Evolutionary conservation across 257 asterid species (phyloP), one percentile per base, ranked within the genome.

Genomic region (Solanum appendiculatum): DNA sequence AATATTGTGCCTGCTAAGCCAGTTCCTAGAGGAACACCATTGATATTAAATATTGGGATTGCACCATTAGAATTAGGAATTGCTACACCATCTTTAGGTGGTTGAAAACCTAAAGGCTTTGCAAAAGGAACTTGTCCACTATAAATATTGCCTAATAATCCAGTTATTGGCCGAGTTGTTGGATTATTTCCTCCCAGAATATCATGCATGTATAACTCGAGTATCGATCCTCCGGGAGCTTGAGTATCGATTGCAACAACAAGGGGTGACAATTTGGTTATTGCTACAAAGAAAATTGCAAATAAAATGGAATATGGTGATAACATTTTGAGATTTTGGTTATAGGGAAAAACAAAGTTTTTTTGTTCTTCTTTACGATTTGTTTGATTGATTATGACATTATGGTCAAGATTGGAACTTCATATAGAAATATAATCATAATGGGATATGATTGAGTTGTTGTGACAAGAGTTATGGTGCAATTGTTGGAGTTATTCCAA

Each of bases 91-190:
- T 88, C 90, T 36, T 86, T 15, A 0, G 98, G 98, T 10, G 98
- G 94, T 21, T 90, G 85, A 87, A 93, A 93, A 25, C 99, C 98
- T 14, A 93, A 93, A n/a, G 98, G 98, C 58, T 90, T 92, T 16
- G 99, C 98, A 16, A 96, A 96, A 87, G 99, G 99, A 10, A 96
- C 93, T 89, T 94, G 98, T 44, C 98, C 98, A 70, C 98, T 95
- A 87, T 96, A 96, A 15, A 95, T 96, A 91, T 88, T 95, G 25
- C 99, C 98, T 12, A 96, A 51, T 46, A 95, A 42, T 66, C 98
- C 99, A 1, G 98, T 95, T 70, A 95, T 89, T 2, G 97, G 98
- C 1, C 98, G 78, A 37, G 99, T 98, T 1, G 98, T 96, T 0
- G 99, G 98, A 91, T 88, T 94, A 91, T 92, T 94, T 9, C 98